A percentile compares a stretch with the other conserved stretches of the same genome.
Conservation (phyloP, 2,329 filamentous ascomycete genomes). For the Cladophialophora bantiana region DNA sequence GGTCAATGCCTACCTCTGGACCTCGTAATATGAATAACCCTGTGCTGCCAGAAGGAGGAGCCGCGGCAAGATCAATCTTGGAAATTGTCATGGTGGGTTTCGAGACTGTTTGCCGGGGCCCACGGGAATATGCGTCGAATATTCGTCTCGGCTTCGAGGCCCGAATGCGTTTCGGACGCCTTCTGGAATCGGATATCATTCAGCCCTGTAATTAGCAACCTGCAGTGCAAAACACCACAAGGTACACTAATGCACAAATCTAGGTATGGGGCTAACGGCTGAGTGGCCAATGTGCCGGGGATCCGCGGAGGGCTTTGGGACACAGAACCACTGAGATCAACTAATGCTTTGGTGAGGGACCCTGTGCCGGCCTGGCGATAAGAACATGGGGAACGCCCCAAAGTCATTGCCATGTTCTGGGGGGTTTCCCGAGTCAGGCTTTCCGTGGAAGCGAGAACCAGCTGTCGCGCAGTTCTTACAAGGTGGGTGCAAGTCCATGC, state of each 20-base stretch:
- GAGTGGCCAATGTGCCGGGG: too few species aligned
- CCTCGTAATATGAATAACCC: not conserved
- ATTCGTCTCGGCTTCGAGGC: not conserved
- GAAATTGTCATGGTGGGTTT: not conserved
- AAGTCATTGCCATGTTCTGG: not conserved
- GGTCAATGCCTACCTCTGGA: not conserved
- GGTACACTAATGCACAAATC: too few species aligned
- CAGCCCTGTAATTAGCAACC: not conserved
- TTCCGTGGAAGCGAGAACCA: not conserved
- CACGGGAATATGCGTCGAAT: not conserved
- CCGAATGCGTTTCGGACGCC: not conserved
- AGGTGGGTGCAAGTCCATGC: not conserved
- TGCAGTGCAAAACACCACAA: too few species aligned
- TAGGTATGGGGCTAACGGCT: too few species aligned
- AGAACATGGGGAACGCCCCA: not conserved
- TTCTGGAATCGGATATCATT: not conserved
- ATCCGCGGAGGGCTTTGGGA: too few species aligned
- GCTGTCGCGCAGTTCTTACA: not conserved
- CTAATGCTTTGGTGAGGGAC: not conserved
- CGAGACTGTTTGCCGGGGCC: not conserved
- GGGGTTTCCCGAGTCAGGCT: not conserved
- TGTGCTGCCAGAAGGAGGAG: not conserved
- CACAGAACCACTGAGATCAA: too few species aligned
- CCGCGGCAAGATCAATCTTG: not conserved
- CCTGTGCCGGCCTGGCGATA: not conserved